Base-by-base conservation (phyloP, 768 basidiomycete genomes). In the Tephrocybe sp. region DNA sequence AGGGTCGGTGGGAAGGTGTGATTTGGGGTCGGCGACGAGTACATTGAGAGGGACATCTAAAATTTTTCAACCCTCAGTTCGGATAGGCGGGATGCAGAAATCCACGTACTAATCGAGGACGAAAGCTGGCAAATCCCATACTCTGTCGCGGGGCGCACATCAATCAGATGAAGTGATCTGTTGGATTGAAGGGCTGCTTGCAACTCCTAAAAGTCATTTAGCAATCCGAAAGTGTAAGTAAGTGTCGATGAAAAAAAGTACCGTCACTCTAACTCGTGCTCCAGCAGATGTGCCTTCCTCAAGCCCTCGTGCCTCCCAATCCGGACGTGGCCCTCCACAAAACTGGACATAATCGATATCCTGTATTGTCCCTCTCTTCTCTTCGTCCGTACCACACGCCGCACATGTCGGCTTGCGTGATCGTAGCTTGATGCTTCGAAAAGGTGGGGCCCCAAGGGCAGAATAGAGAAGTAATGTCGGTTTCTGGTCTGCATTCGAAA, bases 51-150 rank as follows among this genome's bases (percentile, higher is more conserved):
- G 89, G 11, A 94, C 69, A 59, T 89, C 94, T 55, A 23, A 8
- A 2, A 19, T 19, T 10, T 36, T 10, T 5, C 16, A n/a, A n/a
- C n/a, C n/a, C n/a, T 16, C 34, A 36, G 11, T 11, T 7, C n/a
- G 10, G n/a, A 16, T 16, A 36, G 34, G 34, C 34, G 4, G 16
- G 9, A 8, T 5, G 34, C 9, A n/a, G 34, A n/a, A 18, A 25
- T 16, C 19, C 27, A 41, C 51, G 9, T 33, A 95, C 94, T 91
- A 45, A 64, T 76, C 4, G 90, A 91, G 0, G 69, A 73, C 2
- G 88, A 84, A 30, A 98, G 67, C 51, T 81, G 79, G 57, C 93
- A 94, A 22, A 97, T 97, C 2, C 85, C 86, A 64, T 84, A 97
- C 64, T 97, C 94, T 0, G 75, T 81, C 31, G 71, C 67, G 4